Evolutionary conservation across 192 early-diverging fungal genomes (phyloP), one percentile per base, ranked within the genome.

Genomic region (Backusella liffmaniae): DNA sequence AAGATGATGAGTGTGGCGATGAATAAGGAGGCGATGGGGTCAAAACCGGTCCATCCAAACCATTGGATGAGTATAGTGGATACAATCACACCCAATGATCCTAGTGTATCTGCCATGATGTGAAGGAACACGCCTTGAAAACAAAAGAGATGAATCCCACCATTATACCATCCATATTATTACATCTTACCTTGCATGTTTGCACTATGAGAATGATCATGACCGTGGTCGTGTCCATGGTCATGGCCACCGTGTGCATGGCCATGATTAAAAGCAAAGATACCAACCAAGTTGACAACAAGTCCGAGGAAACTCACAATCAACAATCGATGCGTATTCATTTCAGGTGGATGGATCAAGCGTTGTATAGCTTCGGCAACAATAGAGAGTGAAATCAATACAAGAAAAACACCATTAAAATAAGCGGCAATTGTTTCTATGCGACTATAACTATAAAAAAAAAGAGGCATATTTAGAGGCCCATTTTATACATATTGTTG

Each of bases 11-110:
- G 82, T 4, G 89, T 77, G 0, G 95, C 93, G 79, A 99, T 99
- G 65, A 95, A 89, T 56, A 99, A 89, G 12, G 96, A 97, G n/a
- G 95, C 95, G 36, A 97, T 88, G 0, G 97, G 97, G 80, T 99
- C 97, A 36, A 97, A 93, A 69, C 97, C 96, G 10, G 93, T 93
- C 97, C 97, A 99, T 4, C 93, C 95, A 81, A 95, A 97, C 78
- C 81, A 89, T 79, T 94, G 86, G 56, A 99, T 96, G 30, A 97
- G 82, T n/a, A 99, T 72, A 0, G 95, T 95, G 0, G 96, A 97
- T 36, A 97, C 89, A 66, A 99, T 97, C 1, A 99, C 97, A 71
- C 97, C 97, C 4, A 97, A 94, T 44, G 95, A 96, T 26, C 97
- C 97, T 18, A 99, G 85, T 5, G 97, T 96, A 82, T 99, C 97